Evolutionary conservation across 345 rosid species (phyloP), one percentile per base, ranked within the genome.

Genomic region (Euphorbia lathyris): DNA sequence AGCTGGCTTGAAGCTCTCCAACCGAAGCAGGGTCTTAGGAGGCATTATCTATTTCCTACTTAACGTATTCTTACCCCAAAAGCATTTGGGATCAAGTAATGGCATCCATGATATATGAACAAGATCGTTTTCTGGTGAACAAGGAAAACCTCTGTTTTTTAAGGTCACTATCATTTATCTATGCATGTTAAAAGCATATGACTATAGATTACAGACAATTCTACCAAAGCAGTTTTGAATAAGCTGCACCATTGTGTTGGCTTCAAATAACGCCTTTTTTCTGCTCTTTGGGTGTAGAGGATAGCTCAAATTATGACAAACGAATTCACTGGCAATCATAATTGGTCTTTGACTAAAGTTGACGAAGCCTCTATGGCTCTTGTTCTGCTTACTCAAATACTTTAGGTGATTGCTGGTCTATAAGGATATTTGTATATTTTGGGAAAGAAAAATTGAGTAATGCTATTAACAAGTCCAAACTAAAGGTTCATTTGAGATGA

Each of bases 341-440:
- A 36, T 11, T 0, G 17, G 4, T 62, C 22, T 12, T 25, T 26
- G 26, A 6, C 68, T 14, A 0, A 26, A 16, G 14, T 47, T n/a
- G 30, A 26, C 25, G 47, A 65, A 8, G 56, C 57, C 11, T 47
- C 14, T 4, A 45, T 7, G 19, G 3, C 0, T 36, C 5, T 65
- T 17, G 12, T 45, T 27, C 22, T 26, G 42, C 25, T 9, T 13
- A 11, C n/a, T 32, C 25, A 10, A 34, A 32, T 55, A 53, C 27
- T 26, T 22, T n/a, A n/a, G n/a, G n/a, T n/a, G 60, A 22, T 67
- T 55, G 10, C 34, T 32, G 34, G 62, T 23, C 62, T 67, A 27
- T 17, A 26, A 22, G 12, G 16, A 38, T 11, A 38, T 62, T 40
- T 38, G 30, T 12, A 38, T 38, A 19, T 47, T 47, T 16, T 52